phyloP scores from a whole-genome alignment of 345 rosid genomes.

The Populus deltoides region DNA sequence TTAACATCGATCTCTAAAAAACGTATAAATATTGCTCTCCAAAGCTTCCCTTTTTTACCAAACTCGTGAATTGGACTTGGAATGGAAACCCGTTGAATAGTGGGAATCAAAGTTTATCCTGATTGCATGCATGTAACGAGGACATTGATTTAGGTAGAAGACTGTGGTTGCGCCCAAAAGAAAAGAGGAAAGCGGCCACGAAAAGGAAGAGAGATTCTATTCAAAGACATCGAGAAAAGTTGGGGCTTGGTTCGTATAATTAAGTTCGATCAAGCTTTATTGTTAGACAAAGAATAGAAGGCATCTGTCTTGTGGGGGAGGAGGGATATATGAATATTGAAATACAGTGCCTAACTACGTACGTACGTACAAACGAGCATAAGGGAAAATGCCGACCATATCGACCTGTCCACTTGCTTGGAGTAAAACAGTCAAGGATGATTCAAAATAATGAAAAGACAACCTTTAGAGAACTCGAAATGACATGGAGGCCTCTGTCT shows the following conservation, averaged over 20 bases:
- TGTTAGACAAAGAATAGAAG: no score
- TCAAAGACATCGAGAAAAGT: background rate
- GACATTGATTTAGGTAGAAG: slow-evolving; percentile 1
- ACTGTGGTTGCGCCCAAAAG: background rate
- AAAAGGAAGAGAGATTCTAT: background rate
- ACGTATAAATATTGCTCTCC: background rate
- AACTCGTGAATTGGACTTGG: background rate
- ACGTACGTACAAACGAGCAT: background rate
- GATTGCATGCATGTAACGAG: background rate
- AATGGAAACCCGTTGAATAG: background rate
- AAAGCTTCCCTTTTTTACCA: background rate
- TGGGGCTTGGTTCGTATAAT: no score
- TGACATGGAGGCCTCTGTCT: background rate
- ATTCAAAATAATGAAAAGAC: background rate
- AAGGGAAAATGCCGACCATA: background rate
- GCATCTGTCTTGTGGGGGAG: background rate
- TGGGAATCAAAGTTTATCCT: background rate
- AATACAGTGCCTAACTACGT: background rate
- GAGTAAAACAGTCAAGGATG: background rate
- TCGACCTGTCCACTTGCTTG: background rate
- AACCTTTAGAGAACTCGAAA: no score
- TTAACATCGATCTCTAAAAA: background rate
- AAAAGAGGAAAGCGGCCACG: background rate
- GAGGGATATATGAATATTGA: background rate
- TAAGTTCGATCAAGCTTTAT: no score